A percentile compares a stretch with the other conserved stretches of the same genome.
Evolutionary conservation across 129 eudicot species (phyloP).

Genomic region (Dittrichia graveolens): DNA sequence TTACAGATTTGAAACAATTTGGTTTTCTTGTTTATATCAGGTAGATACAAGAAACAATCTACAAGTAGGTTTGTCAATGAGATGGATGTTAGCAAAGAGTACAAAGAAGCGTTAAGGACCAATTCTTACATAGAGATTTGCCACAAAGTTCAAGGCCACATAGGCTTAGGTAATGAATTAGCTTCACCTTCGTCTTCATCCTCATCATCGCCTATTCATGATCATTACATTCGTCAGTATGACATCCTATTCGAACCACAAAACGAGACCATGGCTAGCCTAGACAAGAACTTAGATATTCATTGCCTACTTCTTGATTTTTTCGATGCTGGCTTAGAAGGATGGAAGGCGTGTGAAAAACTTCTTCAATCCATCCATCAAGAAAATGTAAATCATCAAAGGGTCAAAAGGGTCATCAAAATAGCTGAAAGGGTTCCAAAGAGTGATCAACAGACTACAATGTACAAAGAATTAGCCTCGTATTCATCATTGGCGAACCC

Average conservation of each 20-base stretch:
- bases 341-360: slow-evolving; percentile 50
- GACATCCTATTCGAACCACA: slow-evolving; percentile 45
- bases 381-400: slow-evolving; percentile 44
- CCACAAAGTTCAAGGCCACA: slow-evolving; percentile 49
- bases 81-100: slow-evolving; percentile 63
- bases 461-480: slow-evolving; percentile 39
- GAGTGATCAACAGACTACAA: slow-evolving; percentile 13
- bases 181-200: slow-evolving; percentile 26
- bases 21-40: slow-evolving; percentile 22
- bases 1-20: neutral
- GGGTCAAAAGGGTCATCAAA: slow-evolving; percentile 39
- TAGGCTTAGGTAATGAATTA: slow-evolving; percentile 24
- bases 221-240: slow-evolving; percentile 33
- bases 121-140: slow-evolving; percentile 64
- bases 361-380: slow-evolving; percentile 51
- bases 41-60: slow-evolving; percentile 32
- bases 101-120: slow-evolving; percentile 65
- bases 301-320: slow-evolving; percentile 49
- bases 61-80: slow-evolving; percentile 32
- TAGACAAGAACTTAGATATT: slow-evolving; percentile 34
- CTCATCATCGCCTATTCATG: slow-evolving; percentile 26
- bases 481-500: slow-evolving; percentile 50
- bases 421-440: slow-evolving; percentile 23
- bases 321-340: slow-evolving; percentile 52
- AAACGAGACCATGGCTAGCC: slow-evolving; percentile 44